Evolutionary conservation across 108 stramenopile genomes (phyloP), one percentile per base, ranked within the genome.

Genomic region (Cyclotella cryptica): DNA sequence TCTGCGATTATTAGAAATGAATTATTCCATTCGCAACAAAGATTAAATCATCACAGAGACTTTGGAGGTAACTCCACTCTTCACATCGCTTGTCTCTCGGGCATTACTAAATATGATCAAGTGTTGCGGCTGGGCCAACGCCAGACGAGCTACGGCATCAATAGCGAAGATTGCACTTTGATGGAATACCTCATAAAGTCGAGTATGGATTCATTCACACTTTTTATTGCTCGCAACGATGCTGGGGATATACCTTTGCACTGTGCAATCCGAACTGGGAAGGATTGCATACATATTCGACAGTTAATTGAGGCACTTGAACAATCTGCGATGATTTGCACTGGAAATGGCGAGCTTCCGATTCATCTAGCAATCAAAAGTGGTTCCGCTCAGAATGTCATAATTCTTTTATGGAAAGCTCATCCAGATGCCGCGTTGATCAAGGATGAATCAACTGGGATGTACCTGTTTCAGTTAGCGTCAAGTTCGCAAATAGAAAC

Each of bases 361-460:
- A 43, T 76, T 30, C 75, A 75, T 58, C 55, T 75, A 45, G 75
- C 75, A 4, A 55, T 75, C 5, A 75, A 75, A 43, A 22, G n/a
- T 52, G 42, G 65, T 19, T 42, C 11, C 30, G 24, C 66, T n/a
- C 22, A 14, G 22, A 24, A 26, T 30, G 26, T 55, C 17, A 49
- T 75, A 26, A 53, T 65, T 30, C 54, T 66, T 0, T 27, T 75
- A 19, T 75, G 75, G 75, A 27, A 11, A 29, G 30, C 10, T 8
- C 58, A 39, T 28, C 75, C 75, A 3, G 65, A 75, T 10, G 75
- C 75, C 24, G 75, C 55, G 2, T 58, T 54, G 26, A 58, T 75
- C 4, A 21, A 54, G 24, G 75, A 75, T 67, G 45, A 24, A 42
- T 72, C 59, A 9, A 47, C 28, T 55, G 65, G 75, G 12, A 18